Conservation (phyloP, 2,329 filamentous ascomycete genomes). For the Penicillium janthinellum region DNA sequence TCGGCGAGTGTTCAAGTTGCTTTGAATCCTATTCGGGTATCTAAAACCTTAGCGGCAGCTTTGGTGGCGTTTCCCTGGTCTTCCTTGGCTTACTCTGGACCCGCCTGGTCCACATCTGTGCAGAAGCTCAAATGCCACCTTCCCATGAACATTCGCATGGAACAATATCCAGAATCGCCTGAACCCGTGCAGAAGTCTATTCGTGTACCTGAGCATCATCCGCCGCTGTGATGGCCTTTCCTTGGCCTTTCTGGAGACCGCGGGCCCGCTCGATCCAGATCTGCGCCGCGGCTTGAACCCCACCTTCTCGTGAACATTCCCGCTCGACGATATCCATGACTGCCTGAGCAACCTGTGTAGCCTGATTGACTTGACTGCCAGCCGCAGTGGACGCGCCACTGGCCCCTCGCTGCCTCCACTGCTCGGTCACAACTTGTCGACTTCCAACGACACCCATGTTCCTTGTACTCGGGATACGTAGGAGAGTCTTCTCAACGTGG, state of each 20-base stretch:
- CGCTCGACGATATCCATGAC: slow-evolving; percentile 63
- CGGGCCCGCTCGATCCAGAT: slow-evolving; percentile 57
- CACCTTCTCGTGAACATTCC: slow-evolving; percentile 50
- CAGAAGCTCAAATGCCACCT: slow-evolving; percentile 51
- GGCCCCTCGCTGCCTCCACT: slow-evolving; percentile 11
- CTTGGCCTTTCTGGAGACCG: slow-evolving; percentile 49
- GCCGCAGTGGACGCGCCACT: not conserved
- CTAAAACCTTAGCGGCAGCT: not conserved
- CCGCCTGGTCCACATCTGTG: slow-evolving; percentile 55
- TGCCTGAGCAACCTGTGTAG: slow-evolving; percentile 40
- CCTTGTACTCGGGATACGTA: slow-evolving; percentile 88
- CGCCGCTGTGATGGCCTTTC: slow-evolving; percentile 34
- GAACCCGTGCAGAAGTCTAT: not conserved
- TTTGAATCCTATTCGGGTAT: not conserved
- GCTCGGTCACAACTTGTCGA: slow-evolving; percentile 25
- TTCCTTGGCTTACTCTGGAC: slow-evolving; percentile 49
- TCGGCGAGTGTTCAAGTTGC: not conserved
- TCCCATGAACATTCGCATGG: slow-evolving; percentile 49
- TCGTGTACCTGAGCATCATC: slow-evolving; percentile 1
- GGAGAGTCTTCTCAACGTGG: slow-evolving; percentile 75
- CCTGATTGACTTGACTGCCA: slow-evolving; percentile 36
- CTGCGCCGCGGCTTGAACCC: slow-evolving; percentile 46
- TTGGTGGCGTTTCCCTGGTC: slow-evolving; percentile 46
- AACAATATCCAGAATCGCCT: slow-evolving; percentile 67
- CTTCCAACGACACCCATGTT: slow-evolving; percentile 81